These are phyloP conservation scores for Aspergillus transmontanensis DNA, from an alignment of 2,329 filamentous ascomycete species.

Conservation along the genomic window DNA sequence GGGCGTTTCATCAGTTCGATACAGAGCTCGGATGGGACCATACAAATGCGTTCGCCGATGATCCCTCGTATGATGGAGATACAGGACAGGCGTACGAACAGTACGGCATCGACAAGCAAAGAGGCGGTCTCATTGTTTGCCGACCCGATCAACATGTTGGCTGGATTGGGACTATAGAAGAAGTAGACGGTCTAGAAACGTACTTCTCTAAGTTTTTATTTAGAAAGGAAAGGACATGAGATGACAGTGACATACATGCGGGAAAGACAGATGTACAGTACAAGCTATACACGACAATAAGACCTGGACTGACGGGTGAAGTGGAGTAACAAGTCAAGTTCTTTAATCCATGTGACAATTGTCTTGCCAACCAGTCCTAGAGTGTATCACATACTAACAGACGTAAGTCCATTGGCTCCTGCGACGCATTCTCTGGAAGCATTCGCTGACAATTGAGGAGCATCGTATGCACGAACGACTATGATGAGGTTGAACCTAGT, in stretches of 20 bases:
- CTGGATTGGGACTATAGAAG: slow-evolving; percentile 18
- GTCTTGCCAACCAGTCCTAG: too few species aligned
- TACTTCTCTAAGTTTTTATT: slow-evolving; percentile 9
- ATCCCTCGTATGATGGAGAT: neutral
- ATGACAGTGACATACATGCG: too few species aligned
- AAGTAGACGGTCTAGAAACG: slow-evolving; percentile 10
- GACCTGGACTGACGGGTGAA: neutral
- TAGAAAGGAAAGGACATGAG: neutral
- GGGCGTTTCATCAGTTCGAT: slow-evolving; percentile 21
- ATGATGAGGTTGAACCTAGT: too few species aligned
- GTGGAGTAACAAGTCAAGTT: neutral
- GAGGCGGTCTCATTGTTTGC: slow-evolving; percentile 19
- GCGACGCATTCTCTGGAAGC: too few species aligned
- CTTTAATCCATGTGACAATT: too few species aligned
- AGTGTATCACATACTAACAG: too few species aligned
- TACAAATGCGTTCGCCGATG: slow-evolving; percentile 20
- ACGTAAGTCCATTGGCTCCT: too few species aligned
- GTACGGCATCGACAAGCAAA: slow-evolving; percentile 17
- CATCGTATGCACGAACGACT: too few species aligned
- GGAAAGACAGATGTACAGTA: neutral
- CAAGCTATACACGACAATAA: neutral
- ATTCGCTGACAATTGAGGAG: too few species aligned
- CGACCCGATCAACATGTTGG: slow-evolving; percentile 28
- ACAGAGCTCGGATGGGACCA: slow-evolving; percentile 21
- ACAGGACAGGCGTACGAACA: slow-evolving; percentile 9